These are phyloP conservation scores for Rhizopus stolonifer DNA, from an alignment of 371 early-diverging fungal genomes.

Conservation along the genomic window DNA sequence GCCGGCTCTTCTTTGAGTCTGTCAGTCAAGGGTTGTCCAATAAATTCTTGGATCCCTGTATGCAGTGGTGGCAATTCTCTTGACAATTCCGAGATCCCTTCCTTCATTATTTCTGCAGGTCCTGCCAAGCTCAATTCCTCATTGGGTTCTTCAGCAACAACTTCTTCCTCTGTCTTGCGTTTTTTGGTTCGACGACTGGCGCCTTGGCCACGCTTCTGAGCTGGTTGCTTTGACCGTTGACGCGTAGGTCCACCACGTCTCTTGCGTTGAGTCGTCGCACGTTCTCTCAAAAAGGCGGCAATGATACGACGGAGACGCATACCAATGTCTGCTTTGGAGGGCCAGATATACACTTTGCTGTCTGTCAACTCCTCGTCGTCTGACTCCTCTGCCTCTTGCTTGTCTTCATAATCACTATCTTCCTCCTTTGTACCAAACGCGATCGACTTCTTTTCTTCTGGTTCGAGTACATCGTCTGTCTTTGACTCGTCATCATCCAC, in stretches of 20 bases:
- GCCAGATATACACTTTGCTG: constrained; percentile 50
- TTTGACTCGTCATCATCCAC: constrained; percentile 1
- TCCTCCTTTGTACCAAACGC: constrained; percentile 15
- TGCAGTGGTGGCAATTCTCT: too few species aligned
- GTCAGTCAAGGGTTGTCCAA: too few species aligned
- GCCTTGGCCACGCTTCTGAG: constrained; percentile 42
- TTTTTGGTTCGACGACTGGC: constrained; percentile 69
- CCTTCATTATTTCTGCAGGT: too few species aligned
- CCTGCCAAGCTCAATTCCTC: too few species aligned
- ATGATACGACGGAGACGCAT: constrained; percentile 71
- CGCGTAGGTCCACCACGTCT: constrained; percentile 37
- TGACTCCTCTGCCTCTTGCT: neutral
- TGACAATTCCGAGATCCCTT: too few species aligned
- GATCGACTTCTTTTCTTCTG: neutral
- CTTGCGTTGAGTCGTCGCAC: constrained; percentile 41
- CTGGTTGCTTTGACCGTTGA: constrained; percentile 44
- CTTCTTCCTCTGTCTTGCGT: constrained; percentile 61
- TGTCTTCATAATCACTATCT: constrained; percentile 17
- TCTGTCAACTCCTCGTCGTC: constrained; percentile 11
- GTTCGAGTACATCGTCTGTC: neutral
- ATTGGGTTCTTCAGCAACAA: too few species aligned
- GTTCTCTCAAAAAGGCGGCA: constrained; percentile 65
- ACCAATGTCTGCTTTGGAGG: constrained; percentile 75
- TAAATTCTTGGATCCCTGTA: too few species aligned
- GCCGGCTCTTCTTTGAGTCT: too few species aligned